These are phyloP conservation scores for Fusarium albidum DNA, from an alignment of 2,329 filamentous ascomycete species.

Conservation along the genomic window DNA sequence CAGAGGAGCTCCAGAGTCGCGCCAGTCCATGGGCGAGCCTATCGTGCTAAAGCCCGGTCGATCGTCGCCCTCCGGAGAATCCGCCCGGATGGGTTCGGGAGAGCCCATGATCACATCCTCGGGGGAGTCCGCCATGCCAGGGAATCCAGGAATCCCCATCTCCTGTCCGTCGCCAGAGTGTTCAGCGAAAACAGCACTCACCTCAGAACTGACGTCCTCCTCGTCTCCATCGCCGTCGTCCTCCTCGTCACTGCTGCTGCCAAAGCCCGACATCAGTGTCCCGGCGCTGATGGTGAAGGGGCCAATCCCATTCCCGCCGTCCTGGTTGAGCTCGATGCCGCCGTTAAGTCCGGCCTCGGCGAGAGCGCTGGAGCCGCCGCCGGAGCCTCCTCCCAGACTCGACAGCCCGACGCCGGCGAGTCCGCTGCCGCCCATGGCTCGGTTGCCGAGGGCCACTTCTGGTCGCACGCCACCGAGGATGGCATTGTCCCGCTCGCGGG, in stretches of 20 bases:
- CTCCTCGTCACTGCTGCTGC: constrained; percentile 94
- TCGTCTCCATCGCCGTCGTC: constrained; percentile 91
- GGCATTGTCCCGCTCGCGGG: constrained; percentile 95
- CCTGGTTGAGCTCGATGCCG: constrained; percentile 72
- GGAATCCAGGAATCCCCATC: constrained; percentile 39
- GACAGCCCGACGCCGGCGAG: constrained; percentile 59
- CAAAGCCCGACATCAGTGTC: constrained; percentile 87
- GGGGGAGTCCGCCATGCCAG: constrained; percentile 38
- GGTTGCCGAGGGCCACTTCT: constrained; percentile 84
- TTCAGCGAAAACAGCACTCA: constrained; percentile 56
- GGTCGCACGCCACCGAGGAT: constrained; percentile 95
- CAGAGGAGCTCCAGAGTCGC: constrained; percentile 14
- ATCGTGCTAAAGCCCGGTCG: constrained; percentile 28
- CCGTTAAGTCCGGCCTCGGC: constrained; percentile 84
- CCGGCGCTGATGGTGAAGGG: constrained; percentile 77
- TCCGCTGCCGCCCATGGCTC: constrained; percentile 62
- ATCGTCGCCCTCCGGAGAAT: constrained; percentile 32
- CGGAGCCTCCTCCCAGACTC: constrained; percentile 50
- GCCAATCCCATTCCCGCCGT: constrained; percentile 72
- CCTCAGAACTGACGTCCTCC: constrained; percentile 75
- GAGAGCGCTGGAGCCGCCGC: constrained; percentile 70
- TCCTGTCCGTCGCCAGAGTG: constrained; percentile 37
- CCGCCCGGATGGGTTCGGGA: constrained; percentile 39
- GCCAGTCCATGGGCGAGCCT: constrained; percentile 36
- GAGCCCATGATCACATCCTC: constrained; percentile 45